phyloP scores from a whole-genome alignment of 2,329 filamentous ascomycete genomes.

The Magnaporthiopsis rhizophila region DNA sequence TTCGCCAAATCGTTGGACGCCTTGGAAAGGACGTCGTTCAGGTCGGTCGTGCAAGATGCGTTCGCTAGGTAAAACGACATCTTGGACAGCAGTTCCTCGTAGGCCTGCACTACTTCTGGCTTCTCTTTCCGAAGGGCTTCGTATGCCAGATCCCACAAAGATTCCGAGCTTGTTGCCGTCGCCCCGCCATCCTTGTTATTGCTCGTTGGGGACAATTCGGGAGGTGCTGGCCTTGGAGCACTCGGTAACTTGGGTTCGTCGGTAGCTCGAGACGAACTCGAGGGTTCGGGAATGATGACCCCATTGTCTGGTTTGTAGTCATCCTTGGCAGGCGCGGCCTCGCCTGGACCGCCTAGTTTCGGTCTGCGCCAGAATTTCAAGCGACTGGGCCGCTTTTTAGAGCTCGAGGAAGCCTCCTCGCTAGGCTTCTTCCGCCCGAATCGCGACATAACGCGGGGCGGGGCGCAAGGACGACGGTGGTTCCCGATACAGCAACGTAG shows the following conservation, averaged over 20 bases:
- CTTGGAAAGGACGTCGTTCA: conserved; percentile 5
- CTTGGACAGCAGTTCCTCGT: conserved; percentile 7
- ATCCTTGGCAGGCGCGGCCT: neutral
- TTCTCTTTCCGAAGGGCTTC: conserved; percentile 8
- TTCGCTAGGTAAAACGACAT: neutral
- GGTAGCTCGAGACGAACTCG: neutral
- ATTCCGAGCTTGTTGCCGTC: neutral
- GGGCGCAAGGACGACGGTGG: neutral
- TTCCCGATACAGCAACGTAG: neutral
- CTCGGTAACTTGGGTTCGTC: neutral
- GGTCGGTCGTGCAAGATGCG: neutral
- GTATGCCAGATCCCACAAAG: conserved; percentile 9
- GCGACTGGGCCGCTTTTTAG: neutral
- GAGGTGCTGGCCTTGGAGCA: neutral
- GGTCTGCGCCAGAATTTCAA: neutral
- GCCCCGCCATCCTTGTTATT: conserved; percentile 1
- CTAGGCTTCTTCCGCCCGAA: neutral
- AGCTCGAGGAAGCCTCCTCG: conserved; percentile 2
- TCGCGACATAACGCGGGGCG: neutral
- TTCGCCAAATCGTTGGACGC: neutral
- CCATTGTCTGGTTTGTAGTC: neutral
- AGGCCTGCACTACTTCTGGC: conserved; percentile 2
- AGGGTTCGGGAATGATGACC: neutral
- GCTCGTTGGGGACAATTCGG: neutral
- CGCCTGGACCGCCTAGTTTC: neutral